These are phyloP conservation scores for Melaleuca alternifolia DNA, from an alignment of 345 rosid genomes.

Conservation along the genomic window DNA sequence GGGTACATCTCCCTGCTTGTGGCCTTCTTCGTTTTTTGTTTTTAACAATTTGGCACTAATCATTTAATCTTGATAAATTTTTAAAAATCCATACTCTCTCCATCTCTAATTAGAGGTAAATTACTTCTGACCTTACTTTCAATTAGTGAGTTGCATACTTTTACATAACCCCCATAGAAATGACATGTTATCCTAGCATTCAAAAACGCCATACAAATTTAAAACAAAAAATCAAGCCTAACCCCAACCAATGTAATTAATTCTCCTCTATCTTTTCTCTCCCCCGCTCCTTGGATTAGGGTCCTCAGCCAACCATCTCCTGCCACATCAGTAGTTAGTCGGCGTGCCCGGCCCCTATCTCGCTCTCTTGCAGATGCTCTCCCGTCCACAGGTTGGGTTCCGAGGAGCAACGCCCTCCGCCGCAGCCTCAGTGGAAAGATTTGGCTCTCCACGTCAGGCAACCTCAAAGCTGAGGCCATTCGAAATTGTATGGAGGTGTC, in stretches of 20 bases:
- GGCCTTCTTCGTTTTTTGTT: not conserved
- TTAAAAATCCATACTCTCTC: not conserved
- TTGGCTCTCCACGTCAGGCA: not conserved
- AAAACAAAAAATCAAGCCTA: not conserved
- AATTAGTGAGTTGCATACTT: not conserved
- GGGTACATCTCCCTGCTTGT: not conserved
- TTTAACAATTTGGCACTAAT: not conserved
- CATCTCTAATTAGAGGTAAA: not conserved
- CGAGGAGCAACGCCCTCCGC: not conserved
- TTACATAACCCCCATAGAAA: not conserved
- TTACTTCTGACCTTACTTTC: not conserved
- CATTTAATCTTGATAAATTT: fast-evolving
- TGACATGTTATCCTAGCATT: not conserved
- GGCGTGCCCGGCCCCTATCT: not conserved
- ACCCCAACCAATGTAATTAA: too few species aligned
- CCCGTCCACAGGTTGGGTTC: not conserved
- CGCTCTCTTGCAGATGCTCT: not conserved
- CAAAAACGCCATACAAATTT: not conserved
- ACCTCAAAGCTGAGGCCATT: not conserved
- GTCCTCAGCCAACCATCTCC: too few species aligned
- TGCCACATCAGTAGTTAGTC: not conserved
- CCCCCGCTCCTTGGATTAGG: too few species aligned
- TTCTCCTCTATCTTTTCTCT: too few species aligned
- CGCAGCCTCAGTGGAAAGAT: not conserved
- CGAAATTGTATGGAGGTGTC: not conserved